phyloP scores from a whole-genome alignment of 164 flowering plant species.

The Aristolochia contorta region DNA sequence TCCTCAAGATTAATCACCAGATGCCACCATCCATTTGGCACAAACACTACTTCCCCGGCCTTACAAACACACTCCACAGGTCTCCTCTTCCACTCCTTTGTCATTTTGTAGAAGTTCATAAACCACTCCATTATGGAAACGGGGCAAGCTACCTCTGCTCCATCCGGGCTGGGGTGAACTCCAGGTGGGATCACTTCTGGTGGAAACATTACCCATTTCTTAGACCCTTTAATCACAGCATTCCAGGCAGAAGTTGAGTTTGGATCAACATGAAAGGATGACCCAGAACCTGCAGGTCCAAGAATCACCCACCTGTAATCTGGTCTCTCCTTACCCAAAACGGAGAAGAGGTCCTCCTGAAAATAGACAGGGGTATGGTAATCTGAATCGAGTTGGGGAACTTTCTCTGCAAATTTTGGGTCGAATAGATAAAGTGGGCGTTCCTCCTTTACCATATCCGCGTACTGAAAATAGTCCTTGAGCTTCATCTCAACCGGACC shows the following conservation, averaged over 20 bases:
- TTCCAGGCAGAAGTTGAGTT: slow-evolving; percentile 99
- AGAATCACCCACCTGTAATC: slow-evolving; percentile 92
- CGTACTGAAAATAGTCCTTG: slow-evolving; percentile 60
- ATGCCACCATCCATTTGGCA: slow-evolving; percentile 99
- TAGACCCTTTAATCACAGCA: slow-evolving; percentile 86
- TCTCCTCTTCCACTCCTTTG: slow-evolving; percentile 63
- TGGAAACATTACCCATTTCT: slow-evolving; percentile 94
- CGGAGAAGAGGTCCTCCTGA: slow-evolving; percentile 76
- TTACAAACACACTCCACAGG: slow-evolving; percentile 91
- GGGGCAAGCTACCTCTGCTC: slow-evolving; percentile 96
- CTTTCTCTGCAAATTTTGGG: slow-evolving; percentile 84
- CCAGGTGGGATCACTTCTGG: slow-evolving; percentile 95
- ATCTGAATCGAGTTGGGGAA: slow-evolving; percentile 58
- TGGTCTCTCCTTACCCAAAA: slow-evolving; percentile 85
- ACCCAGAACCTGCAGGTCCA: slow-evolving; percentile 88
- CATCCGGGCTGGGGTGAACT: slow-evolving; percentile 96
- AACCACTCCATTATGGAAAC: slow-evolving; percentile 97
- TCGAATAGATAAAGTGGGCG: slow-evolving; percentile 91
- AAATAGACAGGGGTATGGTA: slow-evolving; percentile 82
- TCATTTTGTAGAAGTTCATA: slow-evolving; percentile 85
- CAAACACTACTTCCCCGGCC: slow-evolving; percentile 91
- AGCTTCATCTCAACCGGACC: slow-evolving; percentile 94
- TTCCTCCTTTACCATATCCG: slow-evolving; percentile 77
- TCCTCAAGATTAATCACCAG: slow-evolving; percentile 95
- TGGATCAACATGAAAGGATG: slow-evolving; percentile 90